Percentiles rank a stretch among this genome's conserved stretches.
Conservation (phyloP, 257 asterid genomes). For the Coffea eugenioides region DNA sequence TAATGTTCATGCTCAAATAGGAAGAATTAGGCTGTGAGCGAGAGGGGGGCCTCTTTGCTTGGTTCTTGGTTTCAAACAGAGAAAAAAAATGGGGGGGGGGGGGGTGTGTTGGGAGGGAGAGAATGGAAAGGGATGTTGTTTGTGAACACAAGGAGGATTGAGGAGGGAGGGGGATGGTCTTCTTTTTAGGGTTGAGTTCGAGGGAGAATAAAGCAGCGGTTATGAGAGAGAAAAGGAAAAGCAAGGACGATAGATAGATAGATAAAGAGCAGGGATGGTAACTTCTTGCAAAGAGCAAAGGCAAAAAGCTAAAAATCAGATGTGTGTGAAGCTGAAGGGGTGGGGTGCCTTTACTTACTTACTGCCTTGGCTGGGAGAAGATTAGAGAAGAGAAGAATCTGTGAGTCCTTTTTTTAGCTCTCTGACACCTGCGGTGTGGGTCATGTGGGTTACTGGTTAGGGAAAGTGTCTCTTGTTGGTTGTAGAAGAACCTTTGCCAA, state of each 20-base stretch:
- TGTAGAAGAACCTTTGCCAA: conserved; percentile 35
- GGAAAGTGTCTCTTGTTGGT: conserved; percentile 34
- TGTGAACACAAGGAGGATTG: conserved; percentile 56
- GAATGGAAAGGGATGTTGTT: conserved; percentile 44
- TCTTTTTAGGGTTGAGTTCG: conserved; percentile 48
- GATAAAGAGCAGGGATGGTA: conserved; percentile 54
- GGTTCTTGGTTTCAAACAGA: conserved; percentile 25
- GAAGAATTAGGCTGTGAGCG: background rate
- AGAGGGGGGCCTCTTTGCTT: conserved; percentile 1
- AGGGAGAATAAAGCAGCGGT: conserved; percentile 70
- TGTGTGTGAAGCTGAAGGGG: conserved; percentile 2
- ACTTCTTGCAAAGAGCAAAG: conserved; percentile 76
- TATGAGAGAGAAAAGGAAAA: conserved; percentile 43
- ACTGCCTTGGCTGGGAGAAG: background rate
- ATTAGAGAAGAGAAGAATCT: conserved; percentile 44
- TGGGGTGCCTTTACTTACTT: background rate
- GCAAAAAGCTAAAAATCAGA: conserved; percentile 47
- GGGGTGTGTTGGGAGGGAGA: background rate
- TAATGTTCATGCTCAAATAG: conserved; percentile 16
- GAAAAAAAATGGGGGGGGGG: conserved; percentile 20
- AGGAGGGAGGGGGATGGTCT: conserved; percentile 27
- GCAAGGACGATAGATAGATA: conserved; percentile 40
- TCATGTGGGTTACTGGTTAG: conserved; percentile 37
- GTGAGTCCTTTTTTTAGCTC: conserved; percentile 26
- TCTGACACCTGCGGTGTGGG: conserved; percentile 49